Evolutionary conservation across 306 rosid genomes (phyloP).

Genomic region (Glycine tomentella): DNA sequence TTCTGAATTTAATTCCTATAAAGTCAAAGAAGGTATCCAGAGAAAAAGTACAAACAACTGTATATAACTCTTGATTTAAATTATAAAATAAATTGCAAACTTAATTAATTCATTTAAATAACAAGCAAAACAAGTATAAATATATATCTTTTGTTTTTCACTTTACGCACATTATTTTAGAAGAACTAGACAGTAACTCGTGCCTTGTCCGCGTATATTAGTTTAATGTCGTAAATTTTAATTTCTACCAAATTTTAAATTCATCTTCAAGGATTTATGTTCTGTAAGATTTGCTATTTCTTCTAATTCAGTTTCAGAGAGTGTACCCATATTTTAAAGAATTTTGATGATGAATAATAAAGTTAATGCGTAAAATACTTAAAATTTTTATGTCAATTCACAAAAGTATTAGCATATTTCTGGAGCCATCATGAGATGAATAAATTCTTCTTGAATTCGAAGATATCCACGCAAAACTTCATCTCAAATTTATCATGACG

Average conservation of each 20-base stretch:
- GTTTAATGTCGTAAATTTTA: too few relatives aligned
- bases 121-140: not conserved
- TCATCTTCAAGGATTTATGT: too few relatives aligned
- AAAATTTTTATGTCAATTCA: not conserved
- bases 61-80: not conserved
- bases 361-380: too few relatives aligned
- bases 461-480: not conserved
- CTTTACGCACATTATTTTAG: not conserved
- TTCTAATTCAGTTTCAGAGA: not conserved
- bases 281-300: not conserved
- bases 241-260: too few relatives aligned
- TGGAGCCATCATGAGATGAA: not conserved
- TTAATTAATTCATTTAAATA: not conserved
- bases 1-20: not conserved
- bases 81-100: not conserved
- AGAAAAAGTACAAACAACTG: not conserved
- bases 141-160: not conserved
- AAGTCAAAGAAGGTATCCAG: not conserved
- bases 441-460: not conserved
- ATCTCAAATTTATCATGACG: not conserved
- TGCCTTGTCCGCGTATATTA: not conserved
- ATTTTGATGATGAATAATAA: not conserved
- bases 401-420: not conserved
- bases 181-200: not conserved
- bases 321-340: slow-evolving; percentile 6